Conservation (phyloP, 805 yeast species). For the Myxozyma udenii region DNA sequence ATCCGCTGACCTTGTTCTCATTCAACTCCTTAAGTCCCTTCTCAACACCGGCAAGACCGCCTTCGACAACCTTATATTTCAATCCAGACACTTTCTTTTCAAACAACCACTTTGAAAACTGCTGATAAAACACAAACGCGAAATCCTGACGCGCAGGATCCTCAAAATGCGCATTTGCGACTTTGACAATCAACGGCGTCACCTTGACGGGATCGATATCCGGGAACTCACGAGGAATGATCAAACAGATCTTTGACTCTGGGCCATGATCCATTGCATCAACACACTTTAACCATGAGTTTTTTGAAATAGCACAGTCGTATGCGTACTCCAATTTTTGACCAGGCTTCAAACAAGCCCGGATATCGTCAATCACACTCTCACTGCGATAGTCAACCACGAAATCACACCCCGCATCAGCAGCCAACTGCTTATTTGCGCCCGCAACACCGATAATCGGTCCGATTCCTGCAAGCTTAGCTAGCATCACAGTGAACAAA, state of each 20-base stretch:
- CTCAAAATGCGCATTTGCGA: slow-evolving; percentile 14
- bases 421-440: slow-evolving; percentile 8
- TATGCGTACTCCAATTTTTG: slow-evolving; percentile 16
- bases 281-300: slow-evolving; percentile 6
- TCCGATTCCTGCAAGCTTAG: slow-evolving; percentile 24
- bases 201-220: background rate
- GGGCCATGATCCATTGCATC: slow-evolving; percentile 15
- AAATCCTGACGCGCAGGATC: slow-evolving; percentile 17
- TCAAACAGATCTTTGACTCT: slow-evolving; percentile 6
- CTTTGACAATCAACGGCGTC: slow-evolving; percentile 2
- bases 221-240: slow-evolving; percentile 11
- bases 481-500: slow-evolving; percentile 15
- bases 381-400: slow-evolving; percentile 22
- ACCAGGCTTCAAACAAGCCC: slow-evolving; percentile 12
- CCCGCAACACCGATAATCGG: slow-evolving; percentile 29
- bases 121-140: slow-evolving; percentile 19
- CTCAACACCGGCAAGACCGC: slow-evolving; percentile 21
- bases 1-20: slow-evolving; percentile 15
- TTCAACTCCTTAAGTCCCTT: slow-evolving; percentile 6
- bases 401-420: slow-evolving; percentile 15
- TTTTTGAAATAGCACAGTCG: slow-evolving; percentile 16
- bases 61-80: slow-evolving; percentile 12
- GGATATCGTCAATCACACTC: slow-evolving; percentile 11
- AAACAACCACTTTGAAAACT: slow-evolving; percentile 20
- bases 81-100: slow-evolving; percentile 17